phyloP scores from a whole-genome alignment of 805 yeast species.

The Pichia deserticola region DNA sequence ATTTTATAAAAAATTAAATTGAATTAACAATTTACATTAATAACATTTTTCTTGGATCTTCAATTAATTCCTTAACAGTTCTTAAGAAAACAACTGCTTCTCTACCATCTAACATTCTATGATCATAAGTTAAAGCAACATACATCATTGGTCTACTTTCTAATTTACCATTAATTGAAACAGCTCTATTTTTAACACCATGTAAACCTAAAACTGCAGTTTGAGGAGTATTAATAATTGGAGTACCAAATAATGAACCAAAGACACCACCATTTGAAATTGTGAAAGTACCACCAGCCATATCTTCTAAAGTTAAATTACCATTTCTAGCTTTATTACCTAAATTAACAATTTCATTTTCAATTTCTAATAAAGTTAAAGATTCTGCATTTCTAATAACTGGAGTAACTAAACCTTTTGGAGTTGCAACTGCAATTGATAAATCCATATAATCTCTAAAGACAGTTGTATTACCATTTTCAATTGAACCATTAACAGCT shows the following conservation, averaged over 20 bases:
- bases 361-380: slow-evolving; percentile 78
- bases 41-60: slow-evolving; percentile 98
- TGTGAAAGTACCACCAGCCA: slow-evolving; percentile 99
- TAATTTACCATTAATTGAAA: slow-evolving; percentile 81
- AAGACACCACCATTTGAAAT: slow-evolving; percentile 99
- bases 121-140: slow-evolving; percentile 96
- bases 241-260: slow-evolving; percentile 96
- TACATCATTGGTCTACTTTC: slow-evolving; percentile 99
- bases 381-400: slow-evolving; percentile 96
- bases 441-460: slow-evolving; percentile 95
- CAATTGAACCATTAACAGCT: slow-evolving; percentile 92
- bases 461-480: slow-evolving; percentile 83
- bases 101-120: slow-evolving; percentile 96
- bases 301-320: slow-evolving; percentile 92
- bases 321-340: slow-evolving; percentile 96
- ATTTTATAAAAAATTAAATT: background rate
- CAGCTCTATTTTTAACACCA: slow-evolving; percentile 96
- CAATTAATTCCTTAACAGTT: slow-evolving; percentile 93
- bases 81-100: slow-evolving; percentile 96
- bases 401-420: slow-evolving; percentile 98
- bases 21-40: slow-evolving; percentile 27
- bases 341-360: slow-evolving; percentile 71
- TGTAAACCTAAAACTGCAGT: slow-evolving; percentile 97
- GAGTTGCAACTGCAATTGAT: slow-evolving; percentile 96
- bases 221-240: slow-evolving; percentile 97